Conservation (phyloP, 371 early-diverging fungal species). For the Mucor plumbeus region DNA sequence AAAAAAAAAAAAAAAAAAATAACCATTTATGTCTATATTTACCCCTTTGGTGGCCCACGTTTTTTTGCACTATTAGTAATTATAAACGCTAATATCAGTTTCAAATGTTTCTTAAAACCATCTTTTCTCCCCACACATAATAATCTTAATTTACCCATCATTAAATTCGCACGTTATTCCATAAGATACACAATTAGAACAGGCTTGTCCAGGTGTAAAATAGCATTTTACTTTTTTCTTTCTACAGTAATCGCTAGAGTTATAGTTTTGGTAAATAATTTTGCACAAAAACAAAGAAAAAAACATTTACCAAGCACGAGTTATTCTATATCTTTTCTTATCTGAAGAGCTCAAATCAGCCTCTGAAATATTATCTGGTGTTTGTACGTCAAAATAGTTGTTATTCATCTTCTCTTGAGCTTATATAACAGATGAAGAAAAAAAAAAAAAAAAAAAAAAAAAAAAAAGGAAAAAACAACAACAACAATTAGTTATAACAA, state of each 20-base stretch:
- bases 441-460: not conserved
- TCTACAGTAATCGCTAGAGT: constrained; percentile 39
- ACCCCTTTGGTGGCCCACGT: constrained; percentile 69
- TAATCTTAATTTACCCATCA: constrained; percentile 27
- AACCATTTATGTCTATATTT: not conserved
- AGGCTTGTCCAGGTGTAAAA: constrained; percentile 30
- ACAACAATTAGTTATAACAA: not conserved
- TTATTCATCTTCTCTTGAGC: not conserved
- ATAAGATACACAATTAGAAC: constrained; percentile 34
- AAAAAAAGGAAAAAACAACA: not conserved
- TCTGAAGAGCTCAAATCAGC: constrained; percentile 19
- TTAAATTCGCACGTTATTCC: constrained; percentile 34
- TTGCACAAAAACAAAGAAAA: not conserved
- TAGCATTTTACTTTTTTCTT: constrained; percentile 43
- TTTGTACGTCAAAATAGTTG: constrained; percentile 12
- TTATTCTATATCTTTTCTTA: constrained; percentile 42
- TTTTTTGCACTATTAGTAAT: constrained; percentile 38
- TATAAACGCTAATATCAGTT: not conserved
- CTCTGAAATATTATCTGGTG: constrained; percentile 18
- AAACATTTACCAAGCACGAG: constrained; percentile 47
- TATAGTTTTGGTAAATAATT: not conserved
- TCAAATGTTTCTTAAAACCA: not conserved
- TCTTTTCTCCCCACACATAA: not conserved
- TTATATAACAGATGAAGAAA: no score
- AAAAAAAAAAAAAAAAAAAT: constrained; percentile 3